Conservation (phyloP, 164 flowering plant species). For the Chloranthus sessilifolius region DNA sequence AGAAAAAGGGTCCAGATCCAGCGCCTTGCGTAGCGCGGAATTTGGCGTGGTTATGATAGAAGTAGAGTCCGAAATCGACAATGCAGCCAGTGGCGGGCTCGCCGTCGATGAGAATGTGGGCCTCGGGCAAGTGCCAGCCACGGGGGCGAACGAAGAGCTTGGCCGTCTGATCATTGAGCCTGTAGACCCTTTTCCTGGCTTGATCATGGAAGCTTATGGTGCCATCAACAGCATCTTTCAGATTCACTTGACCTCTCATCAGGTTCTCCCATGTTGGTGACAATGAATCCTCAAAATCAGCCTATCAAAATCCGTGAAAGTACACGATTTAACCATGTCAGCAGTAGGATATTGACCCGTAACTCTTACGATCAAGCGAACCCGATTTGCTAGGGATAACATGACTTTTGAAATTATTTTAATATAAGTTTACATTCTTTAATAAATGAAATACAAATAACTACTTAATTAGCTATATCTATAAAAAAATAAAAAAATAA, state of each 20-base stretch:
- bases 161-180: constrained; percentile 72
- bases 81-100: constrained; percentile 84
- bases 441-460: too few species aligned
- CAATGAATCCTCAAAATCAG: constrained; percentile 88
- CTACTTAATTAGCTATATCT: too few species aligned
- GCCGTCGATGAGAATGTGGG: constrained; percentile 78
- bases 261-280: constrained; percentile 95
- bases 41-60: constrained; percentile 61
- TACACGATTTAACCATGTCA: not conserved
- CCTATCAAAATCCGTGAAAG: constrained; percentile 40
- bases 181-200: constrained; percentile 73
- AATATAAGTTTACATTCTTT: too few species aligned
- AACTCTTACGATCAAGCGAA: too few species aligned
- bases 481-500: too few species aligned
- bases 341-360: too few species aligned
- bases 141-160: constrained; percentile 89
- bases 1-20: constrained; percentile 93
- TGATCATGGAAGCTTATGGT: constrained; percentile 70
- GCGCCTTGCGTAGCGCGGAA: constrained; percentile 65
- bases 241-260: constrained; percentile 40
- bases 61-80: constrained; percentile 89
- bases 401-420: too few species aligned
- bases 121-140: constrained; percentile 95
- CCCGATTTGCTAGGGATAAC: too few species aligned
- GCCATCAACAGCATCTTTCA: constrained; percentile 86